phyloP scores from a whole-genome alignment of 2,329 filamentous ascomycete genomes.

The Cladosporium sp. region DNA sequence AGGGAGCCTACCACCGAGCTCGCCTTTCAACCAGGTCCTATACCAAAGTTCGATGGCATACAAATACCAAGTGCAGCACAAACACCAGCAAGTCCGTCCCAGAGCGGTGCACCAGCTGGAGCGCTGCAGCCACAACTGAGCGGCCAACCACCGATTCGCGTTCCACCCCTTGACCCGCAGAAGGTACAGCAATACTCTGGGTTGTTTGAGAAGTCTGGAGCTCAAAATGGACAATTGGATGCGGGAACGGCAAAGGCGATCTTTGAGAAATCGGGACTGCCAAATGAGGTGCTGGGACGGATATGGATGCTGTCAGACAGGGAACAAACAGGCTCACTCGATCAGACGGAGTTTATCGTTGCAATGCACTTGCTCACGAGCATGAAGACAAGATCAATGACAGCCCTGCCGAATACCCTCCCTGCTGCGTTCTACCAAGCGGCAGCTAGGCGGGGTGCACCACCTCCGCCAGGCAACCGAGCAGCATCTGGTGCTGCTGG shows the following conservation, averaged over 20 bases:
- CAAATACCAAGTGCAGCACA: slow-evolving; percentile 36
- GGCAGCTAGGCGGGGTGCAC: slow-evolving; percentile 64
- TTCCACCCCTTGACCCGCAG: slow-evolving; percentile 81
- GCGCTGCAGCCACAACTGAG: slow-evolving; percentile 30
- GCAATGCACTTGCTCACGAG: slow-evolving; percentile 96
- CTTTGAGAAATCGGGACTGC: slow-evolving; percentile 86
- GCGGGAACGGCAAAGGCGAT: slow-evolving; percentile 76
- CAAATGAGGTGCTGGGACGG: slow-evolving; percentile 84
- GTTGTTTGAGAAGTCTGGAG: slow-evolving; percentile 86
- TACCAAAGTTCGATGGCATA: slow-evolving; percentile 87
- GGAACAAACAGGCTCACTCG: slow-evolving; percentile 82
- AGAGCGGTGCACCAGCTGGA: slow-evolving; percentile 20
- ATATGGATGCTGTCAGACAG: slow-evolving; percentile 97
- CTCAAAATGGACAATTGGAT: slow-evolving; percentile 71
- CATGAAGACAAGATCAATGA: slow-evolving; percentile 77
- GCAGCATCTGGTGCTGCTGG: slow-evolving; percentile 39
- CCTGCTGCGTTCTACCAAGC: slow-evolving; percentile 88
- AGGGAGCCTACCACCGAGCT: slow-evolving; percentile 75
- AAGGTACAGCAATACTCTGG: slow-evolving; percentile 84
- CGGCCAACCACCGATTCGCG: slow-evolving; percentile 64
- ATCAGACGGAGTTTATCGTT: slow-evolving; percentile 89
- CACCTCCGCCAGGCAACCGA: slow-evolving; percentile 42
- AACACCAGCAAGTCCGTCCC: slow-evolving; percentile 20
- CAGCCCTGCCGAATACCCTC: slow-evolving; percentile 72
- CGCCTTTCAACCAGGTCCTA: slow-evolving; percentile 78